Base-by-base conservation (phyloP, 2,329 filamentous ascomycete species). In the Exophiala alcalophila region DNA sequence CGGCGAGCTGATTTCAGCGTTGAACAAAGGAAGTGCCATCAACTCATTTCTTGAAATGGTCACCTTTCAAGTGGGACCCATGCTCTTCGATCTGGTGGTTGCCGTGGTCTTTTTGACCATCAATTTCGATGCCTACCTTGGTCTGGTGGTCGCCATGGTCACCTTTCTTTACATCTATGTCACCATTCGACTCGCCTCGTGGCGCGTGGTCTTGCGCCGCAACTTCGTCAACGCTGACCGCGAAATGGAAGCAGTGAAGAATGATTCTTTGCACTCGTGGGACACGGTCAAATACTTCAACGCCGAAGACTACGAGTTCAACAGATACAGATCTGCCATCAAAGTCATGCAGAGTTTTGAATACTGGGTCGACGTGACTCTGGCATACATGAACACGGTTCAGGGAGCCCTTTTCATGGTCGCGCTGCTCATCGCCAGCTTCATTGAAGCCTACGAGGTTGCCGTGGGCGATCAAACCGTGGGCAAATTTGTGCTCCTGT, bases 231-330 rank as follows among this genome's bases (percentile, higher is more conserved):
- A 96, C 61, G 87, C 89, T 10, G 89, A 92, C 55, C 79, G 92
- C 51, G 89, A 96, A 66, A 89, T 96, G 66, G 91, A 96, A 65
- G 92, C 92, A 5, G 89, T 97, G 56, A 97, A 97, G 68, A 97
- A 96, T 61, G 92, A 98, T 64, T 97, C 92, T 0, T 92, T 98
- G 71, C 89, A 92, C 50, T 94, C 89, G n/a, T 98, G 97, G 64
- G 92, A 98, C 69, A 91, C 86, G 2, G 86, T 91, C 61, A 92
- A 91, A 62, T 91, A 91, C 59, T 92, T 92, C 72, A 91, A 91
- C 56, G 86, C 86, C 5, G 86, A 91, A 59, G 72, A 78, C 2
- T 90, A 85, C 59, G 86, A 92, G 59, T 89, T 88, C 54, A 70
- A 74, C 34, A 77, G 86, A 16, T 91, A 89, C 59, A 76, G 81